Base-by-base conservation (phyloP, 345 rosid genomes). In the Syzygium aromaticum region DNA sequence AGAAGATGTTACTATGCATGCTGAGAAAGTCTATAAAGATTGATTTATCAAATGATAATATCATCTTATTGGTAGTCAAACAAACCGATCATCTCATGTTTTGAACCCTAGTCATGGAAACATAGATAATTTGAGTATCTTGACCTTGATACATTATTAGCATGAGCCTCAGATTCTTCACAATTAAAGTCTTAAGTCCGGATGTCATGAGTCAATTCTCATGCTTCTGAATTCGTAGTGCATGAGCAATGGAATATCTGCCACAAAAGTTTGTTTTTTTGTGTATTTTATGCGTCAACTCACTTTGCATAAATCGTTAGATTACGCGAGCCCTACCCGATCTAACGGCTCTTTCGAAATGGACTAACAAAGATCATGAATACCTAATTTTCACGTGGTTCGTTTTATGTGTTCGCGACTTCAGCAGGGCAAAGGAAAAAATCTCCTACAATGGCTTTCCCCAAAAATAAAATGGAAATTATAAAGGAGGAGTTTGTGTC, bases 361-460 rank as follows among this genome's bases (percentile, higher is more conserved):
- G 8, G 25, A 56, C 25, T 3, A 22, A 22, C 1, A 22, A 56
- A 56, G 1, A 56, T 56, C 61, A 7, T 7, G 11, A 56, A 11
- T 23, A 7, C n/a, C n/a, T 23, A 23, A 9, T 33, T 57, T 25
- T 25, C 64, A 25, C 27, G 63, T 25, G 2, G 6, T 23, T 57
- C 28, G 11, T 57, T 56, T 23, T 0, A 23, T 56, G 0, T 2
- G 1, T 56, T 27, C 13, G 23, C 0, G n/a, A 56, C n/a, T 22
- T 22, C 22, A 54, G 0, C 25, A 7, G 57, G 8, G 10, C 49
- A 19, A 33, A 33, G 23, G 7, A 73, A 6, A 17, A 22, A 73
- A 73, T 33, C 19, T 67, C 43, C 43, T 30, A 2, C 78, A 30
- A 17, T 17, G 80, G 46, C 49, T 19, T 33, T 33, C 38, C 1